A percentile compares a stretch with the other conserved stretches of the same genome.
Conservation (phyloP, 345 rosid genomes). For the Lepidium didymum region DNA sequence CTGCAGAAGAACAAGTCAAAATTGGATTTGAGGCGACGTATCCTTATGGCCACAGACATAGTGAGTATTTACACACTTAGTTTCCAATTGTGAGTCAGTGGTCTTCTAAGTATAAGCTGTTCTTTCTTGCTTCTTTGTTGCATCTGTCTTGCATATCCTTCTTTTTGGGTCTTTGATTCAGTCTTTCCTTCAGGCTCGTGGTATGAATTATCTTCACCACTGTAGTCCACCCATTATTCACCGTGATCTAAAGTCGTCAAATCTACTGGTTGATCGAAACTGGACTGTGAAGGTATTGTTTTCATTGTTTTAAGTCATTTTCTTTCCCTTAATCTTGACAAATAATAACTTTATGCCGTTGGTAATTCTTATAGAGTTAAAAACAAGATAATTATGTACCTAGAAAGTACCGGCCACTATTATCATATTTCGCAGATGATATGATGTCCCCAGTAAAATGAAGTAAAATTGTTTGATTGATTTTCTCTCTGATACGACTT, state of each 20-base stretch:
- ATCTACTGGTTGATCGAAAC: conserved; percentile 83
- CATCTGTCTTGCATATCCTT: conserved; percentile 1
- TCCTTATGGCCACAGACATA: conserved; percentile 81
- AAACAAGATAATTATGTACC: not conserved
- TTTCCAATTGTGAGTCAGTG: not conserved
- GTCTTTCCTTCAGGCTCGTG: conserved; percentile 47
- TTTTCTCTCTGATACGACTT: no score
- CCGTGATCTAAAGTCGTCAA: conserved; percentile 96
- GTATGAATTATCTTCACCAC: conserved; percentile 91
- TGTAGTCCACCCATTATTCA: conserved; percentile 89
- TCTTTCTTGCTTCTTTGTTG: not conserved
- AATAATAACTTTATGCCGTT: not conserved
- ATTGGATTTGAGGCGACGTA: conserved; percentile 81
- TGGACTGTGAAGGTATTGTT: conserved; percentile 88
- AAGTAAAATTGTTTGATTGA: no score
- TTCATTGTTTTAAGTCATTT: not conserved
- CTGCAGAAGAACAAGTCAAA: conserved; percentile 72
- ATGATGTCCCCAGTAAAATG: no score
- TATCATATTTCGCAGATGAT: no score
- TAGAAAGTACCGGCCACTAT: no score
- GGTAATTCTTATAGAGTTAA: conserved; percentile 6
- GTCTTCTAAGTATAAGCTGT: not conserved
- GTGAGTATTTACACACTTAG: conserved; percentile 43
- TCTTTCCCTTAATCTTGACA: not conserved
- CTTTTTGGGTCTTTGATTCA: not conserved